Evolutionary conservation across 2,329 filamentous ascomycete species (phyloP), one percentile per base, ranked within the genome.

Genomic region (Epichloe sp.): DNA sequence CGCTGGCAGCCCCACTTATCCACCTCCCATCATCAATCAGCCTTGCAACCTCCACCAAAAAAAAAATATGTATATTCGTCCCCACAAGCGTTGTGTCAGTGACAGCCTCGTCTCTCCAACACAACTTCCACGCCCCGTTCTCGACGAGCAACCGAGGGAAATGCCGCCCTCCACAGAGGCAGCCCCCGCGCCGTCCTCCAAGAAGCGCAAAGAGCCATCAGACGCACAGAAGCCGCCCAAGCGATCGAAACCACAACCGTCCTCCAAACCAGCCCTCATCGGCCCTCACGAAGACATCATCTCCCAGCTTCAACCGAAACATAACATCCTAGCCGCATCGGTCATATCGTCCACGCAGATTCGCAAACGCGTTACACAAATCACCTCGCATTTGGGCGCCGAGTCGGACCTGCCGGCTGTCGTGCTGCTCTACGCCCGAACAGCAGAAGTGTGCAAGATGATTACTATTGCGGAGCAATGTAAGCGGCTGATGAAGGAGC

Each of bases 401-500:
- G 50, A 57, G 15, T 19, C 54, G n/a, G 56, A 57, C 4, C 53
- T 52, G 23, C 57, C 60, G 45, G 63, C 65, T 10, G 59, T 72
- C 14, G 70, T 70, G n/a, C 62, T 81, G 40, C 63, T 81, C 17
- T 71, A 78, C 58, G 74, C 76, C 35, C 72, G 73, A 19, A 68
- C 74, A 0, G 54, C 63, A 10, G 74, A 79, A 3, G 73, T 78
- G 2, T 73, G 72, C 64, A 89, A 88, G 64, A 70, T 87, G 59
- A 77, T 87, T 58, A 83, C 78, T 4, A 75, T 88, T 44, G 74
- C 75, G 44, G 85, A 88, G 64, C 80, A 85, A 38, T 74, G 73
- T 51, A 83, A 84, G 63, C 68, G 76, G 40, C 68, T 79, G 45
- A 65, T 85, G 49, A 67, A 60, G 35, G 70, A 72, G 48, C 64